These are phyloP conservation scores for Neurospora sp. DNA, from an alignment of 2,329 filamentous ascomycete species.

Conservation along the genomic window DNA sequence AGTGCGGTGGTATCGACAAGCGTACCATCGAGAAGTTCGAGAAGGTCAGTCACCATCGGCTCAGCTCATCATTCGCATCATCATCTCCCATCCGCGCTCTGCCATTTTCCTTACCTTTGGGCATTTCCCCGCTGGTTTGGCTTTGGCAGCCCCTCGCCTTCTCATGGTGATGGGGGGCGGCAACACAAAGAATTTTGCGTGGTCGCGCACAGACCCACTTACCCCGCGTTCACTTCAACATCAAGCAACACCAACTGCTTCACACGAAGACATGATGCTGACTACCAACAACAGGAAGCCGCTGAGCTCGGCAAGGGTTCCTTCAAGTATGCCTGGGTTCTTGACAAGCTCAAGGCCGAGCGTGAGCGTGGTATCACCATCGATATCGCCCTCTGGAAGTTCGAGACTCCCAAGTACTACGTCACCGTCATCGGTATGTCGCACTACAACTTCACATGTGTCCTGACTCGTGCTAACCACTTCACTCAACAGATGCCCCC, in stretches of 20 bases:
- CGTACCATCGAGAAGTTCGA: conserved; percentile 99
- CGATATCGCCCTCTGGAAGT: conserved; percentile 99
- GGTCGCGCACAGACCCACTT: conserved; percentile 10
- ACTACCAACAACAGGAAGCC: conserved; percentile 62
- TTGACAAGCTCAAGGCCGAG: conserved; percentile 99
- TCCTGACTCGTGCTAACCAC: conserved; percentile 14
- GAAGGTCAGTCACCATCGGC: conserved; percentile 63
- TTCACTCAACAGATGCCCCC: conserved; percentile 61
- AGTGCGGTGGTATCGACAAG: conserved; percentile 99
- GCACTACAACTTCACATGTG: neutral
- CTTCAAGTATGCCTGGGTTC: conserved; percentile 99
- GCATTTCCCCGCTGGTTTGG: conserved; percentile 17
- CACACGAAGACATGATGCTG: conserved; percentile 7
- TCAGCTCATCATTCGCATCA: conserved; percentile 1
- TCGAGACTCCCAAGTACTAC: conserved; percentile 96
- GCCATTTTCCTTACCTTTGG: conserved; percentile 13
- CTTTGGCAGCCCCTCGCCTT: conserved; percentile 16
- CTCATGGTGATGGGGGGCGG: conserved; percentile 17
- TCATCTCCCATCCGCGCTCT: neutral
- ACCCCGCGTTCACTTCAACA: conserved; percentile 8
- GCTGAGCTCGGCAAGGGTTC: conserved; percentile 99
- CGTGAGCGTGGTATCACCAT: conserved; percentile 99
- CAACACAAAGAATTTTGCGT: conserved; percentile 12
- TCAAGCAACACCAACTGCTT: neutral
- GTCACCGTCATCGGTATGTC: conserved; percentile 90